Percentiles rank a stretch among this genome's conserved stretches.
These are phyloP conservation scores for Lonicera japonica DNA, from an alignment of 129 eudicot species.

Conservation along the genomic window DNA sequence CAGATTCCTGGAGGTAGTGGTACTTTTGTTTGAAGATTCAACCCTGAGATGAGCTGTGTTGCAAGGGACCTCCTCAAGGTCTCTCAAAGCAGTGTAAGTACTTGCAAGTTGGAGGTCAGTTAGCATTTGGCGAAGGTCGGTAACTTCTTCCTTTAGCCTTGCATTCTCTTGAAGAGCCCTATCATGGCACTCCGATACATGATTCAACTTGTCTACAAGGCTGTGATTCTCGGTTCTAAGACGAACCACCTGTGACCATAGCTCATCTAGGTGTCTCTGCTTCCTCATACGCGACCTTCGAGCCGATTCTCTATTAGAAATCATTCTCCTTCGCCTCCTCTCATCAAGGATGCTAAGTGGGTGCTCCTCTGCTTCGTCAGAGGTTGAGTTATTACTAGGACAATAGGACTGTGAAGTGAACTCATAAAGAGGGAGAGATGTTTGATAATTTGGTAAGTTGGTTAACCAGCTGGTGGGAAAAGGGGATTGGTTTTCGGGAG, in stretches of 20 bases:
- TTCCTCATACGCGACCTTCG: slow-evolving; percentile 89
- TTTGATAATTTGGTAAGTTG: slow-evolving; percentile 30
- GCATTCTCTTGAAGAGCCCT: slow-evolving; percentile 54
- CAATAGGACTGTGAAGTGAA: slow-evolving; percentile 40
- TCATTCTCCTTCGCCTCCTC: slow-evolving; percentile 81
- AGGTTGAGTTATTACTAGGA: slow-evolving; percentile 64
- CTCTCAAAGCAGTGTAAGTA: slow-evolving; percentile 45
- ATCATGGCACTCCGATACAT: slow-evolving; percentile 49
- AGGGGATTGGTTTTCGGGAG: slow-evolving; percentile 34
- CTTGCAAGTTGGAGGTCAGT: slow-evolving; percentile 48
- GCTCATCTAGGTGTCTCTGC: slow-evolving; percentile 87
- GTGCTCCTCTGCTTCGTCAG: slow-evolving; percentile 79
- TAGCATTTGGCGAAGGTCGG: slow-evolving; percentile 49
- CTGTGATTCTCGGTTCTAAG: slow-evolving; percentile 62
- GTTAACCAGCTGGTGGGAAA: slow-evolving; percentile 29
- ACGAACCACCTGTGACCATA: slow-evolving; percentile 67
- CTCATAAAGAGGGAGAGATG: slow-evolving; percentile 29
- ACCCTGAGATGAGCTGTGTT: slow-evolving; percentile 47
- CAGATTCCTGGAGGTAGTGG: slow-evolving; percentile 38
- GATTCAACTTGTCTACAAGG: slow-evolving; percentile 62
- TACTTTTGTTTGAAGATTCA: slow-evolving; percentile 38
- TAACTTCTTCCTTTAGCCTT: slow-evolving; percentile 70
- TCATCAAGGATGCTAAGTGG: slow-evolving; percentile 52
- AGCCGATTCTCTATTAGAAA: slow-evolving; percentile 87
- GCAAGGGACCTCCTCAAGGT: slow-evolving; percentile 57